These are phyloP conservation scores for Candida sp. DNA, from an alignment of 1,139 yeast species.

Conservation along the genomic window DNA sequence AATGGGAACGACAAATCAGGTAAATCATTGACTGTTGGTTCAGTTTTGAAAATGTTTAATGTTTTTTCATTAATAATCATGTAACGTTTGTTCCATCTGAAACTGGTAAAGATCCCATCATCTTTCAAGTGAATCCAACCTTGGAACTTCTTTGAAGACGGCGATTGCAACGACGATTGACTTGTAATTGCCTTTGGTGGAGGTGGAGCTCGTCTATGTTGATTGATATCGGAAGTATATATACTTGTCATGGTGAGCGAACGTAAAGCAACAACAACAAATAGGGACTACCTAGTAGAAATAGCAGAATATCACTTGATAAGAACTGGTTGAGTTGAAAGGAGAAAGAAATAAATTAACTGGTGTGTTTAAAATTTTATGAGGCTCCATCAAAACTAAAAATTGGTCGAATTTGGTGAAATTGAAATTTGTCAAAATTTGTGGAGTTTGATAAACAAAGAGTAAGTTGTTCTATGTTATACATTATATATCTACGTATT, in stretches of 20 bases:
- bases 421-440: neutral
- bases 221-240: slow-evolving; percentile 43
- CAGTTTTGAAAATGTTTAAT: slow-evolving; percentile 72
- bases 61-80: slow-evolving; percentile 74
- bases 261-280: neutral
- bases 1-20: slow-evolving; percentile 43
- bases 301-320: neutral
- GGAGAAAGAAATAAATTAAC: neutral
- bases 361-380: too few species aligned
- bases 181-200: slow-evolving; percentile 22
- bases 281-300: neutral
- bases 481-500: too few species aligned
- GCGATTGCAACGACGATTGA: slow-evolving; percentile 4
- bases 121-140: slow-evolving; percentile 96
- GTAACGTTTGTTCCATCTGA: slow-evolving; percentile 89
- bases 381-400: neutral
- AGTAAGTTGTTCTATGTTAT: too few species aligned
- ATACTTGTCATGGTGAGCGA: slow-evolving; percentile 38
- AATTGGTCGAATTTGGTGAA: neutral
- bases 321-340: neutral
- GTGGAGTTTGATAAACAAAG: too few species aligned
- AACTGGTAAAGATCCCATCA: slow-evolving; percentile 76
- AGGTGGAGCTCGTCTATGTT: slow-evolving; percentile 46
- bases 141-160: slow-evolving; percentile 24
- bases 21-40: slow-evolving; percentile 28